Base-by-base conservation (phyloP, 306 rosid genomes). In the Malus orientalis region DNA sequence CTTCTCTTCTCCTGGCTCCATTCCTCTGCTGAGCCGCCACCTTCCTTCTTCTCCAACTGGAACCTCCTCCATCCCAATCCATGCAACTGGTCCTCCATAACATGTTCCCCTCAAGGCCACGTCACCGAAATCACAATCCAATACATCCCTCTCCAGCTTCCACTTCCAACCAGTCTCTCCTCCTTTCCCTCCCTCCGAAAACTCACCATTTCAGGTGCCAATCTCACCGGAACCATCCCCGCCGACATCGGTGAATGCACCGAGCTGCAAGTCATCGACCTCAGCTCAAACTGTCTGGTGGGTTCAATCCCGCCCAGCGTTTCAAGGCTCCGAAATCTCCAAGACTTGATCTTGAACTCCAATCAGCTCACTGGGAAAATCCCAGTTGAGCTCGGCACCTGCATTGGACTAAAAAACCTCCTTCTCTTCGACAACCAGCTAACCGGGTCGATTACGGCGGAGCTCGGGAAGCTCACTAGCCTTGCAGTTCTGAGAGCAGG, bases 51-150 rank as follows among this genome's bases (percentile, higher is more conserved):
- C 67, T 89, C 93, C 1, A 73, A 87, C 79, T 90, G 96, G 98
- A 88, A 89, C 71, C 79, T 89, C 14, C 89, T 60, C 72, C 89
- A 95, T 67, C 3, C 86, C 6, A 83, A 72, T 74, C 97, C 97
- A 77, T 95, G 98, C 80, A 92, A 92, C 49, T 95, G 98, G 98
- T 84, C 97, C 81, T 80, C 78, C 87, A 89, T 95, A 73, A 62
- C 90, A 54, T 92, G 97, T 65, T 95, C 98, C 76, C 30, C 91
- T 12, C 84, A 74, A 18, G 86, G 84, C 20, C 80, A 88, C 58
- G 91, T 92, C 76, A 81, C 89, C 33, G 93, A 95, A 66, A 90
- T 95, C 71, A 86, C 71, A 53, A 85, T 95, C 27, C 81, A 85
- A 15, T 90, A 96, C 19, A 59, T 84, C 71, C 89, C 91, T 81